A percentile compares a stretch with the other conserved stretches of the same genome.
These are phyloP conservation scores for Halenospora varia DNA, from an alignment of 495 filamentous ascomycete species.

Conservation along the genomic window DNA sequence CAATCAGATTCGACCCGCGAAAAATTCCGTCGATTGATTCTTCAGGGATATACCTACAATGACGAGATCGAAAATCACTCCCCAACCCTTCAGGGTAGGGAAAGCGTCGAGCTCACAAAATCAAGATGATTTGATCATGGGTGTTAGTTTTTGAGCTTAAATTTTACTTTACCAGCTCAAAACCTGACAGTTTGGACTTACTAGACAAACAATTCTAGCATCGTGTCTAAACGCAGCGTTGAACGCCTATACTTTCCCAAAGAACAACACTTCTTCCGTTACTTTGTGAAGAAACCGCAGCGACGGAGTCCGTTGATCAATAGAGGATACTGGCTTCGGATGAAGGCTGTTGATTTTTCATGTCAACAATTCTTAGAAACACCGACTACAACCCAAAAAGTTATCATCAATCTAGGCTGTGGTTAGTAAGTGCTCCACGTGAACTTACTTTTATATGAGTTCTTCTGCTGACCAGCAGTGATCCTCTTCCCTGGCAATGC, in stretches of 20 bases:
- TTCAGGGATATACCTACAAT: too few relatives aligned
- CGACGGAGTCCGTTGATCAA: conserved; percentile 81
- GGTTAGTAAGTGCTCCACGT: conserved; percentile 62
- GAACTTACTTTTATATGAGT: background rate
- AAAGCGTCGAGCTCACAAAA: too few relatives aligned
- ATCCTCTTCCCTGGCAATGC: conserved; percentile 86
- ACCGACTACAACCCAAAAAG: conserved; percentile 56
- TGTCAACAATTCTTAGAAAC: conserved; percentile 66
- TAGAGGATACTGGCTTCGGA: conserved; percentile 67
- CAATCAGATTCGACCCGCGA: too few relatives aligned
- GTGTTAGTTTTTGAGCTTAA: conserved; percentile 50
- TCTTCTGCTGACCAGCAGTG: conserved; percentile 45
- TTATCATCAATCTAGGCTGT: conserved; percentile 84
- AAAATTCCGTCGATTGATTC: too few relatives aligned
- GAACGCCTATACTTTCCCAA: conserved; percentile 73
- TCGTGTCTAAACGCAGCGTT: conserved; percentile 85
- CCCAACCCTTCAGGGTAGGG: too few relatives aligned
- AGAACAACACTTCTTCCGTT: conserved; percentile 76
- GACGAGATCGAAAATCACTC: too few relatives aligned
- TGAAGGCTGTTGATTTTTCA: conserved; percentile 72
- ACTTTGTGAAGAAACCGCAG: conserved; percentile 81
- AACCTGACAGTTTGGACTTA: conserved; percentile 2
- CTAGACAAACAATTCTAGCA: conserved; percentile 86
- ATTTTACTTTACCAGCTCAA: background rate
- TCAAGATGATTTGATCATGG: conserved; percentile 68